These are phyloP conservation scores for Hyphodiscus hymeniophilus DNA, from an alignment of 495 filamentous ascomycete species.

Conservation along the genomic window DNA sequence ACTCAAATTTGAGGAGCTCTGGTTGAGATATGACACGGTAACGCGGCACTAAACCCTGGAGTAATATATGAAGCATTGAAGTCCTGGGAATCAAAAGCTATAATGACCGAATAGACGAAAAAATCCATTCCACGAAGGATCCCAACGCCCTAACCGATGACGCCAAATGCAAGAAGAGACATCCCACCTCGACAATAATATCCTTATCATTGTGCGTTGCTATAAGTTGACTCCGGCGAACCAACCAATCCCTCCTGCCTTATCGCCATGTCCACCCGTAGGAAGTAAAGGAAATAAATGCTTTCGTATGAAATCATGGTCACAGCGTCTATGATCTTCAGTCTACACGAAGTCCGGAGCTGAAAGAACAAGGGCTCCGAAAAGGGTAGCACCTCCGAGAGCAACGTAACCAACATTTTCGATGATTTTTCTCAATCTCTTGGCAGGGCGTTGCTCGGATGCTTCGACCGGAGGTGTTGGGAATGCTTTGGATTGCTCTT, in stretches of 20 bases:
- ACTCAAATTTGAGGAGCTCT: background rate
- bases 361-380: conserved; percentile 32
- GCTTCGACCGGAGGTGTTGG: background rate
- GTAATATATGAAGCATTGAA: background rate
- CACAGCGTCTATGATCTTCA: background rate
- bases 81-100: conserved; percentile 14
- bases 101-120: background rate
- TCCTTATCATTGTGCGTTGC: conserved; percentile 4
- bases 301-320: background rate
- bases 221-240: background rate
- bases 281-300: background rate
- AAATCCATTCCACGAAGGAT: conserved; percentile 12
- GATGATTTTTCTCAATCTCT: conserved; percentile 28
- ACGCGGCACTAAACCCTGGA: background rate
- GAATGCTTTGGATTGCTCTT: background rate
- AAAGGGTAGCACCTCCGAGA: conserved; percentile 31
- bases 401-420: conserved; percentile 32
- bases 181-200: conserved; percentile 7
- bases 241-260: conserved; percentile 5
- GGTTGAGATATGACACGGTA: background rate
- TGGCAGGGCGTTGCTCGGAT: conserved; percentile 18
- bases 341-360: conserved; percentile 28
- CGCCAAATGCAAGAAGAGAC: conserved; percentile 17
- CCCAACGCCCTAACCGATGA: conserved; percentile 12
- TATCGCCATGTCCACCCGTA: background rate